These are phyloP conservation scores for Ophiosphaerella korrae DNA, from an alignment of 2,329 filamentous ascomycete genomes.

Conservation along the genomic window DNA sequence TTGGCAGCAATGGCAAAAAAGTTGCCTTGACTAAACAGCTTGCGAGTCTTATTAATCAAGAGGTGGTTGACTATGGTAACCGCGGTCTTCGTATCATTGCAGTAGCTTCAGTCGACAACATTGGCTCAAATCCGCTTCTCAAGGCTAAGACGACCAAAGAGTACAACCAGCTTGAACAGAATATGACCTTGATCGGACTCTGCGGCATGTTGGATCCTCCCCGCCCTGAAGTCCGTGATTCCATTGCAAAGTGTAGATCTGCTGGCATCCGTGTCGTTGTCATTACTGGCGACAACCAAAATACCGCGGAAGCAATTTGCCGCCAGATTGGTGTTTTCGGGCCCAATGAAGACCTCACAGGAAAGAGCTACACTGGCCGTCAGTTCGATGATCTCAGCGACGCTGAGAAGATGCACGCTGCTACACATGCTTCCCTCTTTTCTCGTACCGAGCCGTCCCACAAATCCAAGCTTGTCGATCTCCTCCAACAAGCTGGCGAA, in stretches of 20 bases:
- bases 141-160: constrained; percentile 82
- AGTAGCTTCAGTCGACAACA: constrained; percentile 80
- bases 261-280: constrained; percentile 97
- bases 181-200: constrained; percentile 91
- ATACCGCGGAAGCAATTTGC: constrained; percentile 97
- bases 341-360: constrained; percentile 76
- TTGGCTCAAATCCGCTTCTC: constrained; percentile 71
- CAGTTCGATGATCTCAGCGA: constrained; percentile 88
- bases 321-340: constrained; percentile 95
- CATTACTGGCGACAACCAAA: constrained; percentile 97
- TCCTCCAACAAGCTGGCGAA: constrained; percentile 89
- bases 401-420: constrained; percentile 79
- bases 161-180: constrained; percentile 86
- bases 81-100: constrained; percentile 93
- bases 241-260: constrained; percentile 86
- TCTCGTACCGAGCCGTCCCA: constrained; percentile 94
- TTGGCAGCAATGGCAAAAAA: constrained; percentile 78
- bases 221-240: constrained; percentile 83
- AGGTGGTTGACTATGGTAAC: constrained; percentile 90
- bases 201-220: constrained; percentile 97
- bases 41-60: constrained; percentile 70
- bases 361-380: constrained; percentile 94
- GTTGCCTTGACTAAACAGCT: constrained; percentile 74
- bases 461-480: constrained; percentile 97
- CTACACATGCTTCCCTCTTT: constrained; percentile 86